Base-by-base conservation (phyloP, 2,329 filamentous ascomycete species). In the Bipolaris oryzae region DNA sequence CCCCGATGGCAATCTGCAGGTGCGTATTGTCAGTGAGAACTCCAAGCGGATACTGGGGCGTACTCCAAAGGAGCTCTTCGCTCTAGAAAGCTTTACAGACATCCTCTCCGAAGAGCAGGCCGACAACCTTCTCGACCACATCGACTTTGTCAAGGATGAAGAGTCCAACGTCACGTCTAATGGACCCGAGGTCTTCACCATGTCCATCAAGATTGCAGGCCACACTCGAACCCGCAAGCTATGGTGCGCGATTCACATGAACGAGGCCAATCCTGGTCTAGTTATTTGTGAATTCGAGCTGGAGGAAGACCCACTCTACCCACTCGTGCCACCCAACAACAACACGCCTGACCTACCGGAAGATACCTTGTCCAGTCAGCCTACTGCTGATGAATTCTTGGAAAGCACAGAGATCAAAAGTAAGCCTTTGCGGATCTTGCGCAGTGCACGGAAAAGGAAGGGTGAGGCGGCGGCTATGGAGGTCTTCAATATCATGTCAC, bases 281-380 rank as follows among this genome's bases (percentile, higher is more conserved):
- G 80, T 96, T 25, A 89, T 96, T 9, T 96, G 91, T 79, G 92
- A 96, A 69, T 94, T 96, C 55, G 92, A 96, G 72, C 76, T 92
- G 1, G 91, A 96, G 71, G 89, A 96, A 60, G 91, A 96, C 60
- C 75, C 80, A 0, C 74, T 84, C 4, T 85, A 88, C 65, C 91
- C 91, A 1, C 77, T 93, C 6, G 85, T 88, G 1, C 87, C 89
- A 2, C 3, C 74, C 1, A 79, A 77, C 44, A 86, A 89, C 38
- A 68, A 77, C 3, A 86, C 83, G 0, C 87, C 87, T 0, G 85
- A 88, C 7, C 75, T 80, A 0, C 88, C 91, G 0, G 85, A 90
- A 71, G 89, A 95, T 68, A 96, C 91, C 0, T 78, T 96, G 3
- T 81, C 87, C 11, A 86, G 87, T 38, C 84, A 88, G 7, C 91